Conservation (phyloP, 2,329 filamentous ascomycete species). For the Penicillium sp. region DNA sequence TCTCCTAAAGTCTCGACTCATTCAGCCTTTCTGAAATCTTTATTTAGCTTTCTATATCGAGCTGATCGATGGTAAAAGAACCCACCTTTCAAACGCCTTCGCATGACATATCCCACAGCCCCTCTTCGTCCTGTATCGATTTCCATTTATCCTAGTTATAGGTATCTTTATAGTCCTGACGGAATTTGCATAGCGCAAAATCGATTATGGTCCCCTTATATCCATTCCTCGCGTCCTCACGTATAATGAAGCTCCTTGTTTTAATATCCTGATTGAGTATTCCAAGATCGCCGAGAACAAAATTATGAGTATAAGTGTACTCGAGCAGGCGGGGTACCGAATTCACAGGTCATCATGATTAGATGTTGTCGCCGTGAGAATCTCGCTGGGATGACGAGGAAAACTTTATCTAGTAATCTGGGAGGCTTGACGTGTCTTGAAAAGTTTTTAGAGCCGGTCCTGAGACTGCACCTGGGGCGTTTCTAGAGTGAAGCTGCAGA, state of each 20-base stretch:
- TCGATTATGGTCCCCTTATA: slow-evolving; percentile 8
- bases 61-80: neutral
- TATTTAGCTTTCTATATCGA: neutral
- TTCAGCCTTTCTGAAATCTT: neutral
- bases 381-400: too few species aligned
- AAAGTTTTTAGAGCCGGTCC: too few species aligned
- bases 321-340: too few species aligned
- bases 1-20: too few species aligned
- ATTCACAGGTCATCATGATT: too few species aligned
- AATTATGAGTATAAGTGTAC: too few species aligned
- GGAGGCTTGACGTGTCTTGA: too few species aligned
- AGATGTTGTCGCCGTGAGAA: too few species aligned
- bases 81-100: neutral
- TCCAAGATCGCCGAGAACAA: neutral
- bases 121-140: neutral
- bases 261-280: neutral
- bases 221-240: neutral
- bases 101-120: neutral
- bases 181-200: slow-evolving; percentile 7
- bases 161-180: neutral
- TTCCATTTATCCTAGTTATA: neutral
- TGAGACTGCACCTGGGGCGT: too few species aligned
- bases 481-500: too few species aligned
- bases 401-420: too few species aligned
- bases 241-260: neutral